Evolutionary conservation across 148 eudicot species (phyloP), one percentile per base, ranked within the genome.

Genomic region (Cornus florida): DNA sequence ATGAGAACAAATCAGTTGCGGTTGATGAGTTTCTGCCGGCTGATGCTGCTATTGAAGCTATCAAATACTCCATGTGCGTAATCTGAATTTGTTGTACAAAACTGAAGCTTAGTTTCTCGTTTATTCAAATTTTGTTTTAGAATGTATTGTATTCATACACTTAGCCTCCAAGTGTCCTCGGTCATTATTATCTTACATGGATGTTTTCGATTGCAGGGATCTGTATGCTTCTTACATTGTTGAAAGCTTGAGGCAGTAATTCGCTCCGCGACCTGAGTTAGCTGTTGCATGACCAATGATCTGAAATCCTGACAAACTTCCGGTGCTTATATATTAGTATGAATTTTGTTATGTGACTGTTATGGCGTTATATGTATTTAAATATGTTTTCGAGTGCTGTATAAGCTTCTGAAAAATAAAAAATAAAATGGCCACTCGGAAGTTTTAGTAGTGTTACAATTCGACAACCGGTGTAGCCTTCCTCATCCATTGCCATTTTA

Each of bases 1-100:
- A 95, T 16, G 98, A 95, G 91, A 92, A 95, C 93, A 92, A 95
- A 90, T 83, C 86, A 10, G 97, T 91, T 23, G 89, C 90, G 8
- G 98, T 95, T 62, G 88, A 95, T 33, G 97, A 95, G 69, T 95
- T 93, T 74, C 86, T 95, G 75, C 98, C 98, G 46, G 94, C 96
- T 77, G 90, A 89, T 68, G 80, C 89, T 84, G 98, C 98, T 38
- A 59, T 93, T 16, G 78, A 83, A 20, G 98, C 98, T 75, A 91
- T 95, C 82, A 73, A 86, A 83, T 85, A 95, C 83, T 95, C 98
- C 43, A 95, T 95, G 98, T 95, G 72, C 89, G 91, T 82, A 19
- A 22, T 59, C 77, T 20, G 8, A 24, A 57, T 56, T 8, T 71
- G 20, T n/a, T 53, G 1, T 17, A 20, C 8, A 24, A n/a, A n/a